phyloP scores from a whole-genome alignment of 768 basidiomycete genomes.

The Hericium coralloides region DNA sequence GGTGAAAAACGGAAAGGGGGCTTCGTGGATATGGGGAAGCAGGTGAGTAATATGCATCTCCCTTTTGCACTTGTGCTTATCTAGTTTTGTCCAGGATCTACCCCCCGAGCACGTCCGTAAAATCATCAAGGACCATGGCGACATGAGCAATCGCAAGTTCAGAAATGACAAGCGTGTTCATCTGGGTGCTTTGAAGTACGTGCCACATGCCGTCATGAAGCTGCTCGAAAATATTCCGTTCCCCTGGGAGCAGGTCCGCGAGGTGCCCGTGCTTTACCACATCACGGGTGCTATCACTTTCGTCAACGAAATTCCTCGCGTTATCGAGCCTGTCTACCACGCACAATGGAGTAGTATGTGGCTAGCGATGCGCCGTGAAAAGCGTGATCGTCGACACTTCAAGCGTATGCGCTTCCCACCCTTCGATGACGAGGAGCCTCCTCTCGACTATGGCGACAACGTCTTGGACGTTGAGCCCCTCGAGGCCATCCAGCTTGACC shows the following conservation, averaged over 20 bases:
- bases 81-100: constrained; percentile 52
- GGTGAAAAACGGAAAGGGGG: constrained; percentile 87
- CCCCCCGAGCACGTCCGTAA: constrained; percentile 98
- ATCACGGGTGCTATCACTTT: constrained; percentile 99
- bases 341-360: constrained; percentile 99
- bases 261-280: constrained; percentile 97
- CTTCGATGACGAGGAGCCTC: constrained; percentile 98
- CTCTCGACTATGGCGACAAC: constrained; percentile 98
- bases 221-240: constrained; percentile 96
- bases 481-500: constrained; percentile 94
- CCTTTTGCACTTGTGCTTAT: constrained; percentile 2
- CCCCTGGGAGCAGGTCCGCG: constrained; percentile 99
- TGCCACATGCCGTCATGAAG: constrained; percentile 99
- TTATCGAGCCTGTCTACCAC: constrained; percentile 97
- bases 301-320: constrained; percentile 94
- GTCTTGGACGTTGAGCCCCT: constrained; percentile 96
- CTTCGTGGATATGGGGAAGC: constrained; percentile 88
- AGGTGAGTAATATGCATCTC: constrained; percentile 40
- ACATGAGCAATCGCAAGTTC: constrained; percentile 99
- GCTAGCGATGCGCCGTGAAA: constrained; percentile 98
- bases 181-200: constrained; percentile 95
- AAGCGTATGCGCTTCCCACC: constrained; percentile 99
- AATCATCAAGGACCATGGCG: constrained; percentile 99
- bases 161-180: constrained; percentile 99
- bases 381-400: constrained; percentile 96